Percentiles rank a stretch among this genome's conserved stretches.
Conservation (phyloP, 169 alveolate species). For the Pseudocohnilembus persalinus region DNA sequence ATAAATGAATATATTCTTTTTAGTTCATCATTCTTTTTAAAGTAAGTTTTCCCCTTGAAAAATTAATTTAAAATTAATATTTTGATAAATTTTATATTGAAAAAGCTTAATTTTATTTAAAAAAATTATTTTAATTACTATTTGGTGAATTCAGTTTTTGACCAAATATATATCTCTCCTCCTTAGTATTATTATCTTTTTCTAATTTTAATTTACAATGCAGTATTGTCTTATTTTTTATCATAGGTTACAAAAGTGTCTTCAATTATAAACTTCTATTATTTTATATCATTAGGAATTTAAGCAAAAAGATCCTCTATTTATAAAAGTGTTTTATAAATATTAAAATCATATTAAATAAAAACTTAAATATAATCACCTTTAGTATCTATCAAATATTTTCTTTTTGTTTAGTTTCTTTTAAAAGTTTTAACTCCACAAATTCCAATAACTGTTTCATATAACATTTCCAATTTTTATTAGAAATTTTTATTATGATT, state of each 20-base stretch:
- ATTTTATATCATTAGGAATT: constrained; percentile 2
- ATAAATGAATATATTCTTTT: constrained; percentile 7
- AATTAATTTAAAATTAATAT: background rate
- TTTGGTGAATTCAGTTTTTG: constrained; percentile 4
- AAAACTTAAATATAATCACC: background rate
- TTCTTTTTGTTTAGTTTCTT: constrained; percentile 2
- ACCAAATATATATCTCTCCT: constrained; percentile 15
- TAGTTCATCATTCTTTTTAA: background rate
- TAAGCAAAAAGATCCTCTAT: background rate
- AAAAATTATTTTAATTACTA: background rate
- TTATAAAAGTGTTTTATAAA: too few relatives aligned
- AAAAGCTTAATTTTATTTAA: too few relatives aligned
- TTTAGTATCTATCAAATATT: constrained; percentile 1
- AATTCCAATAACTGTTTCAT: background rate
- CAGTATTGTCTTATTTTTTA: background rate
- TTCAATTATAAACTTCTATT: constrained; percentile 9
- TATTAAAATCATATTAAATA: too few relatives aligned
- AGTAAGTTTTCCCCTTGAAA: constrained; percentile 9
- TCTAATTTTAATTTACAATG: constrained; percentile 14
- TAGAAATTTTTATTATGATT: constrained; percentile 55
- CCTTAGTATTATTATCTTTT: constrained; percentile 10
- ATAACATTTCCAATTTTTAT: constrained; percentile 43
- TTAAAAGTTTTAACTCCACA: constrained; percentile 6
- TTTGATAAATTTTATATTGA: too few relatives aligned
- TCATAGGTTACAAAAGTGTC: constrained; percentile 3